Base-by-base conservation (phyloP, 768 basidiomycete species). In the Gymnopilus junonius region DNA sequence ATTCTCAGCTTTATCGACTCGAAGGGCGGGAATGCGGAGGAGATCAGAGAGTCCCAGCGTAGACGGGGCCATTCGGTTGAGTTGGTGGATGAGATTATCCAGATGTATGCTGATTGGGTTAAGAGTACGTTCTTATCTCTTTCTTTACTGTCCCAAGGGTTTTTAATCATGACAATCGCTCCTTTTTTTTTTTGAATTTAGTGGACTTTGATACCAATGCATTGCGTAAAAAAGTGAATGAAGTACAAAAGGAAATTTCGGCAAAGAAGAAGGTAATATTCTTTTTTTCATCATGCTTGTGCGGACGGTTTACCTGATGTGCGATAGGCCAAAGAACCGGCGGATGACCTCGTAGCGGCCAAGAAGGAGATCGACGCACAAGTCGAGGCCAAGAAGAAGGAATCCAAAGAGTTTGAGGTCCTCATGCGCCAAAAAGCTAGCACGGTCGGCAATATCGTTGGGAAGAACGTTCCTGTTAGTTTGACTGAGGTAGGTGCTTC, bases 101-200 rank as follows among this genome's bases (percentile, higher is more conserved):
- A 87, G 71, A 89, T 96, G 88, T 97, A 98, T 71, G 77, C 85
- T 10, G 92, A 95, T 68, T 98, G 96, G 95, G 94, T 94, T 56
- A 93, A 94, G 77, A 88, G 97, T 97, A 74, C 73, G 93, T 86
- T 29, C 34, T 59, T 46, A 43, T 65, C 35, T 48, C 32, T 51
- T 3, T 17, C 45, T 45, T 8, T 35, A 20, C n/a, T n/a, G n/a
- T n/a, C n/a, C n/a, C n/a, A n/a, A n/a, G n/a, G n/a, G n/a, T n/a
- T n/a, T n/a, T n/a, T n/a, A n/a, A n/a, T n/a, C n/a, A n/a, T n/a
- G n/a, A n/a, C n/a, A n/a, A n/a, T n/a, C n/a, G n/a, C n/a, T n/a
- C n/a, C n/a, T n/a, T 39, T 39, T 14, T 14, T 39, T 6, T 45
- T 59, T 10, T 61, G 45, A 54, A 62, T n/a, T 53, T 32, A 99